Conservation (phyloP, 129 eudicot species). For the Helianthus annuus region HanXRQr2.0-SUNRISE NC_035438.2:68644761-68645260, state of each 20-base stretch:
- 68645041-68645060: conserved; percentile 19
- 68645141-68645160: conserved; percentile 29
- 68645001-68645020: conserved; percentile 23
- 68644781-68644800: conserved; percentile 23
- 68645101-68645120: conserved; percentile 17
- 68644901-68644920: conserved; percentile 25
- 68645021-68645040: conserved; percentile 17
- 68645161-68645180: conserved; percentile 13
- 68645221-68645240: conserved; percentile 18
- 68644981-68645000: conserved; percentile 26
- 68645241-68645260: too few relatives aligned
- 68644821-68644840: conserved; percentile 21
- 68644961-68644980: conserved; percentile 22
- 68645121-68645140: conserved; percentile 25
- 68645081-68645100: conserved; percentile 20
- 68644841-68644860: conserved; percentile 13
- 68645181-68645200: neutral
- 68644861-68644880: conserved; percentile 15
- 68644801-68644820: conserved; percentile 19
- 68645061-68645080: conserved; percentile 24
- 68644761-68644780: conserved; percentile 36
- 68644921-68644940: conserved; percentile 14
- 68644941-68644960: conserved; percentile 11
- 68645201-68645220: neutral
- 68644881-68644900: conserved; percentile 34